Conservation (phyloP, 495 filamentous ascomycete genomes). For the Cenococcum geophilum region DNA sequence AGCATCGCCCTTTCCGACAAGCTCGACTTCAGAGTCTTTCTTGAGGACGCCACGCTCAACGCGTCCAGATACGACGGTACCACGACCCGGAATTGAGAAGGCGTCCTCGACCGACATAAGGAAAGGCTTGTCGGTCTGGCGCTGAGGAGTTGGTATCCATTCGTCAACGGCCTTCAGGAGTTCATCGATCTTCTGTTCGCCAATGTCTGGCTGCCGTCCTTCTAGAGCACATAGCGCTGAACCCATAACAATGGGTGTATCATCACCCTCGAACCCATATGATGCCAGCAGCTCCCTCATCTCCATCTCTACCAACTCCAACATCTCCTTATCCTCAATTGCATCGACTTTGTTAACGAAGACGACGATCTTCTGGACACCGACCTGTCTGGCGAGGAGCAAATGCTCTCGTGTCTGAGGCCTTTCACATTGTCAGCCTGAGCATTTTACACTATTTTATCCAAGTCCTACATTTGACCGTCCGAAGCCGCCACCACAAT, state of each 20-base stretch:
- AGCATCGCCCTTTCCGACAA: conserved; percentile 70
- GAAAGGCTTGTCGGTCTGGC: conserved; percentile 93
- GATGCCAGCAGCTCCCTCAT: conserved; percentile 91
- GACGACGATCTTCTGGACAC: conserved; percentile 94
- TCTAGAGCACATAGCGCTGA: conserved; percentile 96
- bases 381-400: conserved; percentile 93
- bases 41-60: conserved; percentile 93
- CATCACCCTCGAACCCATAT: conserved; percentile 97
- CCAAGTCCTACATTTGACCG: conserved; percentile 76
- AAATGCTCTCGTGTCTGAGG: conserved; percentile 98
- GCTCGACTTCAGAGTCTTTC: conserved; percentile 87
- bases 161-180: conserved; percentile 84
- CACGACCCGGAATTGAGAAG: conserved; percentile 96
- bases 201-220: conserved; percentile 77
- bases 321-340: conserved; percentile 95
- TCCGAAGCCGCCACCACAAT: conserved; percentile 98
- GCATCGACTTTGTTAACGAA: conserved; percentile 99
- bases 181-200: conserved; percentile 75
- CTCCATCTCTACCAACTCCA: conserved; percentile 99
- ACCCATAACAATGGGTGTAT: conserved; percentile 92
- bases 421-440: conserved; percentile 45
- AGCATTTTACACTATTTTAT: neutral
- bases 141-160: conserved; percentile 92
- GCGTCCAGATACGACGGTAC: conserved; percentile 92
- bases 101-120: conserved; percentile 98